These are phyloP conservation scores for Thymus mandschuricus DNA, from an alignment of 257 asterid genomes.

Conservation along the genomic window DNA sequence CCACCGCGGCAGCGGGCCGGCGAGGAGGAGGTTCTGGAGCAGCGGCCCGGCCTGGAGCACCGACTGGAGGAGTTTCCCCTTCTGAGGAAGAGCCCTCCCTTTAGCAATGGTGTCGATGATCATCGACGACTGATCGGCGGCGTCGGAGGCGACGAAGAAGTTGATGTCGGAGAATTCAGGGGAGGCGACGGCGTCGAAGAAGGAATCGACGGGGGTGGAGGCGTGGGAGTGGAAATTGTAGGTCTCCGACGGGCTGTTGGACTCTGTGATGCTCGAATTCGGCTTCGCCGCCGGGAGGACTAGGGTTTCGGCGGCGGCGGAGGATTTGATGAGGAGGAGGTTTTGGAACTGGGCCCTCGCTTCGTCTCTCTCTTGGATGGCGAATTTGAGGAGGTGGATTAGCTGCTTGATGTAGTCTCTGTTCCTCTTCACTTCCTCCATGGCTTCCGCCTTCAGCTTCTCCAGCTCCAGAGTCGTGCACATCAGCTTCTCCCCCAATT, in stretches of 20 bases:
- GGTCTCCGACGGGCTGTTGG: slow-evolving; percentile 62
- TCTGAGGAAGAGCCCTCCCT: slow-evolving; percentile 58
- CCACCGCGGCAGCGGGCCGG: slow-evolving; percentile 92
- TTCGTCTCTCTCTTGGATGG: slow-evolving; percentile 60
- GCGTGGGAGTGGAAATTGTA: slow-evolving; percentile 49
- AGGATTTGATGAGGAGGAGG: slow-evolving; percentile 44
- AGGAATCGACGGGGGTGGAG: slow-evolving; percentile 49
- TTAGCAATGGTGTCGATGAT: slow-evolving; percentile 54
- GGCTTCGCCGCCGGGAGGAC: slow-evolving; percentile 36
- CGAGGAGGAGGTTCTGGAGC: slow-evolving; percentile 64
- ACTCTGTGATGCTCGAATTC: slow-evolving; percentile 67
- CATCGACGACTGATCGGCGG: slow-evolving; percentile 42
- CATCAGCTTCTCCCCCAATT: slow-evolving; percentile 50
- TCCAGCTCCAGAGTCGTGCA: slow-evolving; percentile 55
- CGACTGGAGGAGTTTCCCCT: slow-evolving; percentile 63
- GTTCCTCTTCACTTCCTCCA: slow-evolving; percentile 46
- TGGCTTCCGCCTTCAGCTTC: slow-evolving; percentile 44
- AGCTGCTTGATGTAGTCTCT: slow-evolving; percentile 45
- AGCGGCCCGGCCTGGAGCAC: slow-evolving; percentile 72
- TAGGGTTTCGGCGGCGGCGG: background rate
- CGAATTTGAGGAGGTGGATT: slow-evolving; percentile 42
- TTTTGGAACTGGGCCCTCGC: slow-evolving; percentile 53
- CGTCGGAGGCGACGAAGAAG: background rate
- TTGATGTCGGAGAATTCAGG: slow-evolving; percentile 55
- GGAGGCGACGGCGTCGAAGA: slow-evolving; percentile 39